Percentiles rank a stretch among this genome's conserved stretches.
phyloP scores from a whole-genome alignment of 1,284 basidiomycete genomes.

The Malassezia japonica region DNA sequence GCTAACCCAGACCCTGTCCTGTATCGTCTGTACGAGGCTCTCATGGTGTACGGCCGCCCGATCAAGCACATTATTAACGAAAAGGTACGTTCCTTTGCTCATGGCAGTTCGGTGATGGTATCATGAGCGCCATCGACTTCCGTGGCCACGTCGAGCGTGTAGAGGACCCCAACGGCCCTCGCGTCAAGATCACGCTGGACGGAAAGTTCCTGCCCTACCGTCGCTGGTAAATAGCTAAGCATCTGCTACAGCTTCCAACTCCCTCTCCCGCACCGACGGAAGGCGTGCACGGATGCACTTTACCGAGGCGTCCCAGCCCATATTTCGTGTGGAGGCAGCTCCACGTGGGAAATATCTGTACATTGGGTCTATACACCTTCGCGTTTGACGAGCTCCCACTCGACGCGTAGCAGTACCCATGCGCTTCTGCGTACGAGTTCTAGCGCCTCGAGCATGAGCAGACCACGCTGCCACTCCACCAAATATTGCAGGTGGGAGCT shows the following conservation, averaged over 20 bases:
- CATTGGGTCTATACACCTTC: neutral
- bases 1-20: conserved; percentile 20
- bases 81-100: conserved; percentile 29
- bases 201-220: conserved; percentile 38
- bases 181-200: conserved; percentile 40
- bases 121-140: conserved; percentile 44
- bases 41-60: conserved; percentile 39
- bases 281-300: too few species aligned
- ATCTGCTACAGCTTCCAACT: too few species aligned
- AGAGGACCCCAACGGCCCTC: conserved; percentile 31
- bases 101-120: conserved; percentile 29
- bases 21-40: conserved; percentile 26
- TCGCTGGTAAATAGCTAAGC: conserved; percentile 25
- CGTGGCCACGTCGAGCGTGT: conserved; percentile 35
- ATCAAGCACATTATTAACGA: conserved; percentile 41
- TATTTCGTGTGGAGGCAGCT: too few species aligned
- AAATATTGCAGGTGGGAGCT: conserved; percentile 76
- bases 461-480: conserved; percentile 68
- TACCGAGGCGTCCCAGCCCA: too few species aligned
- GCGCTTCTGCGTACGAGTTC: conserved; percentile 84
- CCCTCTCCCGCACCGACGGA: too few species aligned
- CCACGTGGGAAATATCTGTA: neutral
- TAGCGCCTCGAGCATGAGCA: conserved; percentile 81
- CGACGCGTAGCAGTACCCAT: conserved; percentile 91
- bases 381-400: conserved; percentile 50